These are phyloP conservation scores for Sambucus nigra DNA, from an alignment of 129 eudicot genomes.

Conservation along the genomic window DNA sequence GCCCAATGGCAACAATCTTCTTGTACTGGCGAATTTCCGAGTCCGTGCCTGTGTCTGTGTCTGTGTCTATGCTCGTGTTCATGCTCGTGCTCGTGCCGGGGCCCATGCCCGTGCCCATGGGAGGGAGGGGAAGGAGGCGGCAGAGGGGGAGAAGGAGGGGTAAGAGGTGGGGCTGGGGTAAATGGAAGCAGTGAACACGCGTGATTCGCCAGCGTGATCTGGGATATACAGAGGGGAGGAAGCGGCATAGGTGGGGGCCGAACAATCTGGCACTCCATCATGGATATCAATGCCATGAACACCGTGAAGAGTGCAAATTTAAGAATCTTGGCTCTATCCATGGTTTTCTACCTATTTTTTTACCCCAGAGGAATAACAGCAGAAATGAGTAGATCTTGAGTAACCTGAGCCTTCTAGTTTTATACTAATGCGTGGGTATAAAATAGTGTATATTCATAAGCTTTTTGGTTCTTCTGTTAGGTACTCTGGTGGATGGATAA, in stretches of 20 bases:
- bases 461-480: slow-evolving; percentile 49
- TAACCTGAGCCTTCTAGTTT: slow-evolving; percentile 22
- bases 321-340: slow-evolving; percentile 33
- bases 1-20: slow-evolving; percentile 79
- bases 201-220: slow-evolving; percentile 59
- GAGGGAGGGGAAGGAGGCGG: slow-evolving; percentile 28
- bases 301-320: slow-evolving; percentile 20
- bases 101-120: slow-evolving; percentile 2
- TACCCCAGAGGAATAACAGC: not conserved
- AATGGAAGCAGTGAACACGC: slow-evolving; percentile 56
- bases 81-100: slow-evolving; percentile 12
- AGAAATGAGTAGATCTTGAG: slow-evolving; percentile 9
- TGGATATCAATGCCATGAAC: slow-evolving; percentile 26
- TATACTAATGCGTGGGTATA: slow-evolving; percentile 21
- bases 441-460: slow-evolving; percentile 37
- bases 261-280: slow-evolving; percentile 25
- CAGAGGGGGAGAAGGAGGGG: slow-evolving; percentile 33
- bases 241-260: slow-evolving; percentile 23
- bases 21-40: slow-evolving; percentile 24
- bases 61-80: slow-evolving; percentile 23
- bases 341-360: slow-evolving; percentile 1
- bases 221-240: slow-evolving; percentile 61
- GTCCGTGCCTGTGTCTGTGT: slow-evolving; percentile 26
- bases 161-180: slow-evolving; percentile 27
- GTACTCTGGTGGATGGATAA: slow-evolving; percentile 18